Evolutionary conservation across 2,329 filamentous ascomycete species (phyloP), one percentile per base, ranked within the genome.

Genomic region (Eutypella sp.): DNA sequence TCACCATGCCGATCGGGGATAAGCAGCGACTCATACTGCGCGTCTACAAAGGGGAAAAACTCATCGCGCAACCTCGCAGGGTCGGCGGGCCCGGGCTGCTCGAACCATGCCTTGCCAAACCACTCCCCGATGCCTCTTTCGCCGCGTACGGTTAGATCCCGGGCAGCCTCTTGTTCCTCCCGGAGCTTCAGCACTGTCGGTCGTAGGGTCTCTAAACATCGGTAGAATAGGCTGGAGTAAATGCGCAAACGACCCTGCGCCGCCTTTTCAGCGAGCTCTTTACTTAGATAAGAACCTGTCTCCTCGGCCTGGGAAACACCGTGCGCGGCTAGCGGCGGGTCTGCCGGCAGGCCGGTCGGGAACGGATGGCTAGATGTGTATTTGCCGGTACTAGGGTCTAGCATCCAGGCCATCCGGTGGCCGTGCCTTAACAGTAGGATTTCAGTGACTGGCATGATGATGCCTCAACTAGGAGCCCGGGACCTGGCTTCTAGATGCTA

Each of bases 31-130:
- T 18, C 23, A 5, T 31, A 27, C 8, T 18, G 24, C 2, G 27
- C 40, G 11, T 41, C 40, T 9, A 41, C n/a, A 19, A 41, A 41
- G 16, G 40, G 40, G 40, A 41, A 41, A 9, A 41, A 41, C 27
- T 41, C 40, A 3, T 9, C 10, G 9, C 40, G 40, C 24, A 41
- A 10, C 15, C 40, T 16, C 3, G 23, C 24, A 3, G 40, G 40
- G 9, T 31, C 19, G 5, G 40, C 40, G 22, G 40, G 40, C 1
- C n/a, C 27, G 23, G 40, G 40, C 16, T 41, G 40, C 24, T 27
- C 24, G 24, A 41, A 41, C 40, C 40, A 41, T 15, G 40, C 40
- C 27, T 41, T 41, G 22, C 40, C 40, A 24, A 41, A 41, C 40
- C 40, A 41, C 18, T 41, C 40, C 9, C 40, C 40, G 24, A 41